A percentile compares a stretch with the other conserved stretches of the same genome.
Conservation (phyloP, 345 rosid species). For the Eucalyptus regnans region DNA sequence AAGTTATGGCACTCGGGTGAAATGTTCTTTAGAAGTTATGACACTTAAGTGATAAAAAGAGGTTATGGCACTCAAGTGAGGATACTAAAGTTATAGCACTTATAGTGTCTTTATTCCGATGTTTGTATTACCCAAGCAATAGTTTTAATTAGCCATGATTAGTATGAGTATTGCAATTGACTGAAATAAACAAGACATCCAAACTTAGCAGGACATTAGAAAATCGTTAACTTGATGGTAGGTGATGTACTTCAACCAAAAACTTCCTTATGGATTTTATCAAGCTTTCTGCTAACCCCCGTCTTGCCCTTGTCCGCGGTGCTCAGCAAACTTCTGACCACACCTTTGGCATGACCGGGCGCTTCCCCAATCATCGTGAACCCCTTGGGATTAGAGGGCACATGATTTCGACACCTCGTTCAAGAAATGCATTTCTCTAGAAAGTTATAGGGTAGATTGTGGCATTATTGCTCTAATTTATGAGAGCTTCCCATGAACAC, state of each 20-base stretch:
- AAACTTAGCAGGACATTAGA: background rate
- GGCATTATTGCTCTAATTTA: background rate
- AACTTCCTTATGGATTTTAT: background rate
- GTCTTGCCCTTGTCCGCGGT: background rate
- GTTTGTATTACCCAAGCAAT: background rate
- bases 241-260: background rate
- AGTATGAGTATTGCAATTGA: background rate
- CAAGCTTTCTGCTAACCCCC: background rate
- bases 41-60: too few relatives aligned
- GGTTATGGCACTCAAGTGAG: fast-evolving
- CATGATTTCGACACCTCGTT: background rate
- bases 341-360: background rate
- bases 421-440: background rate
- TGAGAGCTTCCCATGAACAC: background rate
- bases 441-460: background rate
- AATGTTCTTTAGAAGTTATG: too few relatives aligned
- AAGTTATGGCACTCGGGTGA: fast-evolving
- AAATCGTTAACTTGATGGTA: background rate
- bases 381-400: too few relatives aligned
- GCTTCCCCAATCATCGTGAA: too few relatives aligned
- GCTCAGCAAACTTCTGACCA: background rate
- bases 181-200: background rate
- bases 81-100: too few relatives aligned
- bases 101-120: background rate
- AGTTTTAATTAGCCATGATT: too few relatives aligned